Conservation (phyloP, 2,329 filamentous ascomycete species). For the Cordyceps pruinosa region DNA sequence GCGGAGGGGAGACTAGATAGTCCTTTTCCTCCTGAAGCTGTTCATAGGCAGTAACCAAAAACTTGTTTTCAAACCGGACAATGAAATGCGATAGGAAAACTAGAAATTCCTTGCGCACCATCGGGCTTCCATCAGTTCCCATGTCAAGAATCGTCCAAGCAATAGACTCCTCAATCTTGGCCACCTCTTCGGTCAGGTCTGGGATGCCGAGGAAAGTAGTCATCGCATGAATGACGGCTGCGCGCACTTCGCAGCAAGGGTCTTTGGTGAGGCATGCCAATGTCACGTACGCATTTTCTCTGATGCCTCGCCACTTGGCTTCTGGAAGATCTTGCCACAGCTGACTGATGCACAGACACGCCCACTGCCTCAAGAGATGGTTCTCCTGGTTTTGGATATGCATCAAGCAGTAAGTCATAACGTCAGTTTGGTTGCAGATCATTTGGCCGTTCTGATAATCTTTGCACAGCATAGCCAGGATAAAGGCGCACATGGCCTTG, state of each 20-base stretch:
- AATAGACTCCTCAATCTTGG: conserved; percentile 82
- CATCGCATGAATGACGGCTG: conserved; percentile 87
- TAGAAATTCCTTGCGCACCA: conserved; percentile 87
- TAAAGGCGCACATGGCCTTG: conserved; percentile 98
- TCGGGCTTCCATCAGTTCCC: conserved; percentile 86
- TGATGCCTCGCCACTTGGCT: conserved; percentile 93
- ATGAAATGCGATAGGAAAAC: conserved; percentile 93
- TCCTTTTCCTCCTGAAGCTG: conserved; percentile 80
- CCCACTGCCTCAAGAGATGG: conserved; percentile 86
- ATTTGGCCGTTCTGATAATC: conserved; percentile 86
- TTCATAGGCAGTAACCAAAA: conserved; percentile 86
- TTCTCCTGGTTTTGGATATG: conserved; percentile 85
- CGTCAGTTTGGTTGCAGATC: conserved; percentile 82
- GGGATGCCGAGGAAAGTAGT: conserved; percentile 92
- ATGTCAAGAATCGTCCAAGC: conserved; percentile 85
- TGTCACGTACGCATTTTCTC: conserved; percentile 75
- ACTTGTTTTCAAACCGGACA: conserved; percentile 83
- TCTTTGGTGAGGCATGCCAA: conserved; percentile 77
- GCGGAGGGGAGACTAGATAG: conserved; percentile 50
- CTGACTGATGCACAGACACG: conserved; percentile 90
- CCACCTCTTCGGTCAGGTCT: conserved; percentile 84
- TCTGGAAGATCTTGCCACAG: conserved; percentile 87
- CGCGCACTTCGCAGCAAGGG: conserved; percentile 83
- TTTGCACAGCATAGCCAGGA: conserved; percentile 94
- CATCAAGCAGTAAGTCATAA: conserved; percentile 79